A percentile compares a stretch with the other conserved stretches of the same genome.
These are phyloP conservation scores for Rubroboletus pulcherrimus DNA, from an alignment of 768 basidiomycete species.

Conservation along the genomic window DNA sequence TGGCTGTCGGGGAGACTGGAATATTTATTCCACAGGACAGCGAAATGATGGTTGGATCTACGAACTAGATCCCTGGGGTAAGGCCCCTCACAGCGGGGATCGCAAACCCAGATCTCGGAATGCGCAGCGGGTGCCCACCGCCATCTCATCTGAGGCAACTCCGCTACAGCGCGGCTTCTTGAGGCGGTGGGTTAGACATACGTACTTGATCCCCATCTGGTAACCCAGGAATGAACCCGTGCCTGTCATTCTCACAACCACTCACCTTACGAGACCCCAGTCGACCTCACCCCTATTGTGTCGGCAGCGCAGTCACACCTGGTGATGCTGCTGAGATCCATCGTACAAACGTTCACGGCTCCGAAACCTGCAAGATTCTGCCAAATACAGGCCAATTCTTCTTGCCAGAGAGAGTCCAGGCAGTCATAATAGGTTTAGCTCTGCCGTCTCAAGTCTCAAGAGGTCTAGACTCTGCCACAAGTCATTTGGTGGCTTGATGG, in stretches of 20 bases:
- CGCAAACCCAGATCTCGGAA: conserved; percentile 18
- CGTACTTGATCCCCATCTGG: conserved; percentile 7
- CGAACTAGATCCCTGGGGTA: conserved; percentile 10
- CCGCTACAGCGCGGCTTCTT: conserved; percentile 8
- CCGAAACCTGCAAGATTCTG: conserved; percentile 9
- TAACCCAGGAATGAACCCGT: conserved; percentile 5
- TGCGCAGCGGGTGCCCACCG: conserved; percentile 8
- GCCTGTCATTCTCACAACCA: conserved; percentile 7
- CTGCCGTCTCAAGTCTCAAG: not conserved
- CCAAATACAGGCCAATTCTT: not conserved
- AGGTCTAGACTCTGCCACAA: conserved; percentile 16
- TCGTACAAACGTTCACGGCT: conserved; percentile 9
- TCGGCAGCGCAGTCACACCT: conserved; percentile 11
- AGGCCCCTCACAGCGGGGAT: conserved; percentile 6
- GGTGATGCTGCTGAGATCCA: conserved; percentile 6
- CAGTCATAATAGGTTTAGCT: not conserved
- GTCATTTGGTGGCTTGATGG: conserved; percentile 31
- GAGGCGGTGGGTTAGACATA: conserved; percentile 7
- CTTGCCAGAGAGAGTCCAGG: not conserved
- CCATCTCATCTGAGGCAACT: conserved; percentile 13
- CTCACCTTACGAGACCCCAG: not conserved
- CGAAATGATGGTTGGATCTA: conserved; percentile 22
- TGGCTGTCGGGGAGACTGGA: not conserved
- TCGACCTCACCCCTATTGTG: not conserved
- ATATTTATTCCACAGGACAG: not conserved